These are phyloP conservation scores for Gracilaria caudata DNA, from an alignment of 23 red algal genomes.

Conservation along the genomic window DNA sequence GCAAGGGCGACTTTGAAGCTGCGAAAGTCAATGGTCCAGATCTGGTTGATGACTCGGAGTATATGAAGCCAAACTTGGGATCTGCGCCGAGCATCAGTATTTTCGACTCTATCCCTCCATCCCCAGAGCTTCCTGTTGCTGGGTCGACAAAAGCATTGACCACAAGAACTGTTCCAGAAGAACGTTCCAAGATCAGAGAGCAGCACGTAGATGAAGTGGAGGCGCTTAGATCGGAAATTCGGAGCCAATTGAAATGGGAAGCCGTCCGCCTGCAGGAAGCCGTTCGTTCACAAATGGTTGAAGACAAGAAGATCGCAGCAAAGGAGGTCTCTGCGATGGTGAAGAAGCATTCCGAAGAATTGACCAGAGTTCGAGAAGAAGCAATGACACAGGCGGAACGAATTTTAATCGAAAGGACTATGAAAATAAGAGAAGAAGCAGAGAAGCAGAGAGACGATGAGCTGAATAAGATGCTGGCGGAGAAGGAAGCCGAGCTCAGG, in stretches of 20 bases:
- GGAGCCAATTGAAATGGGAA: constrained; percentile 65
- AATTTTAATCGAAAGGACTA: constrained; percentile 41
- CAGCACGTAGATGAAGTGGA: constrained; percentile 35
- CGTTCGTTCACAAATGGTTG: constrained; percentile 59
- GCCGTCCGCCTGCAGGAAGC: constrained; percentile 71
- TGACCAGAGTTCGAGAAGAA: constrained; percentile 43
- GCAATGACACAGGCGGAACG: constrained; percentile 31
- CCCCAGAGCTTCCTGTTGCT: neutral
- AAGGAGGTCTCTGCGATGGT: constrained; percentile 33
- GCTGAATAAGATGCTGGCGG: constrained; percentile 37
- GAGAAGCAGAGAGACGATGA: constrained; percentile 46
- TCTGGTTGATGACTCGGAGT: constrained; percentile 57
- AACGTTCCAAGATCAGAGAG: neutral
- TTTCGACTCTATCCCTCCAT: constrained; percentile 22
- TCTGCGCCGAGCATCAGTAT: constrained; percentile 14
- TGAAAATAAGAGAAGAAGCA: constrained; percentile 18
- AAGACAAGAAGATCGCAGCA: constrained; percentile 67
- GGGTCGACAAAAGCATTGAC: constrained; percentile 17
- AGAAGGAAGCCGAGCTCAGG: constrained; percentile 43
- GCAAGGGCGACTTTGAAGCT: constrained; percentile 58
- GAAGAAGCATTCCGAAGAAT: constrained; percentile 58
- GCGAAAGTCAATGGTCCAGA: constrained; percentile 37
- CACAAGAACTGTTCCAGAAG: neutral
- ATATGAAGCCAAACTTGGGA: constrained; percentile 41
- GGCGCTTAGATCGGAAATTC: constrained; percentile 47